These are phyloP conservation scores for Tulasnella calospora DNA, from an alignment of 768 basidiomycete species.

Conservation along the genomic window DNA sequence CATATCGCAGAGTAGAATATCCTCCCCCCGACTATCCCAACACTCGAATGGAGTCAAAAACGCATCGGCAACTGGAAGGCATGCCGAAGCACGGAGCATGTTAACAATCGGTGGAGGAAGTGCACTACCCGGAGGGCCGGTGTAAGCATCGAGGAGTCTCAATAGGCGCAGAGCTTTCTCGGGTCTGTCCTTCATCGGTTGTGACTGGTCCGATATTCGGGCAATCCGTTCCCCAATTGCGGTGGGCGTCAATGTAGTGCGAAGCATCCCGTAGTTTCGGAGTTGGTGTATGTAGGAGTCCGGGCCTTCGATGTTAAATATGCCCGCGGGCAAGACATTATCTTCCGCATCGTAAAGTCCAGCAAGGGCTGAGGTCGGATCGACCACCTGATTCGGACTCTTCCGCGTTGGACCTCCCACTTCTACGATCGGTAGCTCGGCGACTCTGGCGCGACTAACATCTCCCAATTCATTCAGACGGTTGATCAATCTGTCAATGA, in stretches of 20 bases:
- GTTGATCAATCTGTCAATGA: not conserved
- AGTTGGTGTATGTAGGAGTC: constrained; percentile 3
- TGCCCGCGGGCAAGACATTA: not conserved
- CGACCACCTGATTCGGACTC: not conserved
- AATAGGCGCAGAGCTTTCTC: not conserved
- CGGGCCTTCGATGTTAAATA: not conserved
- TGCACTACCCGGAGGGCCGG: no score
- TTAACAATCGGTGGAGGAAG: not conserved
- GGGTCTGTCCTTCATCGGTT: not conserved
- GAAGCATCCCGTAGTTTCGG: not conserved
- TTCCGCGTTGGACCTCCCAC: not conserved
- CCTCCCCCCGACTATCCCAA: not conserved
- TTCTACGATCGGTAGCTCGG: constrained; percentile 1
- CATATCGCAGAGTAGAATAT: not conserved
- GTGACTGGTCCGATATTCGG: not conserved
- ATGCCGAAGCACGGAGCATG: not conserved
- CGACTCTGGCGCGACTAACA: not conserved
- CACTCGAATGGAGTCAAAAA: not conserved
- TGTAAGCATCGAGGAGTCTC: not conserved
- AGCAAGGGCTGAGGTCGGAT: not conserved
- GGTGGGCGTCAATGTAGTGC: not conserved
- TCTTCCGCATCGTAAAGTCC: constrained; percentile 8
- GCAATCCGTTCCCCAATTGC: not conserved
- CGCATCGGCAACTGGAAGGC: not conserved
- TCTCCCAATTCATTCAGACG: not conserved